These are phyloP conservation scores for Russula abietina DNA, from an alignment of 768 basidiomycete genomes.

Conservation along the genomic window DNA sequence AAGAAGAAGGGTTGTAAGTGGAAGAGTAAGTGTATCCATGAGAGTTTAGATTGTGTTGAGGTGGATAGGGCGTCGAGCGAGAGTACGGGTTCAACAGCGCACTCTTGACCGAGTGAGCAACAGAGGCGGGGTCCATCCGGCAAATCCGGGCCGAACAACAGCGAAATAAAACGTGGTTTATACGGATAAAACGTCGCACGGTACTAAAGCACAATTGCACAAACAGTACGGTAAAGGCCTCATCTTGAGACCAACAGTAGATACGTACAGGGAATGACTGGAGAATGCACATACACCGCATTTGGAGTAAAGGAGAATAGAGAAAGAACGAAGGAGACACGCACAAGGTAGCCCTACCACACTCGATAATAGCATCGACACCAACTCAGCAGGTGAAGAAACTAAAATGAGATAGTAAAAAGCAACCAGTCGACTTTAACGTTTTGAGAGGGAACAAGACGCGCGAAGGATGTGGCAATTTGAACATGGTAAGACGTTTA, in stretches of 20 bases:
- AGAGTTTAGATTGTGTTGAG: slow-evolving; percentile 27
- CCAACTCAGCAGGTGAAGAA: slow-evolving; percentile 13
- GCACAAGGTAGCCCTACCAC: slow-evolving; percentile 16
- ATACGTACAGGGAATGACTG: slow-evolving; percentile 25
- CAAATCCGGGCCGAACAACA: background rate
- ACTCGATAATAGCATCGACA: background rate
- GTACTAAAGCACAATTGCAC: slow-evolving; percentile 22
- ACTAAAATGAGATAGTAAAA: background rate
- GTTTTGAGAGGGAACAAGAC: slow-evolving; percentile 17
- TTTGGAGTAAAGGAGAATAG: slow-evolving; percentile 10
- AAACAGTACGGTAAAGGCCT: slow-evolving; percentile 25
- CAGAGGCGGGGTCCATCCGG: slow-evolving; percentile 8
- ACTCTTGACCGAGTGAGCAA: slow-evolving; percentile 27
- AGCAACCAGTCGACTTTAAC: slow-evolving; percentile 10
- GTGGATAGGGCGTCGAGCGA: slow-evolving; percentile 26
- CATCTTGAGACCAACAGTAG: slow-evolving; percentile 17
- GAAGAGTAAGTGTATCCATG: slow-evolving; percentile 34
- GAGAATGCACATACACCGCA: slow-evolving; percentile 21
- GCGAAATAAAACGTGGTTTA: background rate
- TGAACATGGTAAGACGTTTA: slow-evolving; percentile 10
- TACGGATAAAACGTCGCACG: slow-evolving; percentile 23
- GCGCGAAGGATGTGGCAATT: slow-evolving; percentile 12
- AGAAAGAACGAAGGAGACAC: slow-evolving; percentile 15
- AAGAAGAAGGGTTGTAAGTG: slow-evolving; percentile 27
- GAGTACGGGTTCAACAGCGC: slow-evolving; percentile 31